Evolutionary conservation across 148 eudicot genomes (phyloP).

Genomic region (Polygonum aviculare): DNA sequence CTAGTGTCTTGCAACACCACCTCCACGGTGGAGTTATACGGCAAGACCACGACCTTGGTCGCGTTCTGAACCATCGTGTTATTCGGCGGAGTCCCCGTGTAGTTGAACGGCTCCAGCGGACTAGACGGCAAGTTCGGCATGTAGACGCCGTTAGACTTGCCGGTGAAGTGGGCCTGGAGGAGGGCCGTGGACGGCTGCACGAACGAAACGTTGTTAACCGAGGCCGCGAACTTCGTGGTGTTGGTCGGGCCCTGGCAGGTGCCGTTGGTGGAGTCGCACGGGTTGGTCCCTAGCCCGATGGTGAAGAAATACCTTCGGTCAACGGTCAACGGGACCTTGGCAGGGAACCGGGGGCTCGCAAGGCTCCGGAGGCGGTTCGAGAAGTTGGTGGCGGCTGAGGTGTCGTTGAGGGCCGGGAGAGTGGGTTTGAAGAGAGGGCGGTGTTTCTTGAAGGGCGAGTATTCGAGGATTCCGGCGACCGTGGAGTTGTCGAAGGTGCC

Average conservation of each 20-base stretch:
- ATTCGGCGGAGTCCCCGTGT: constrained; percentile 49
- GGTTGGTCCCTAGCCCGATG: constrained; percentile 45
- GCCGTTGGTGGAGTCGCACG: constrained; percentile 28
- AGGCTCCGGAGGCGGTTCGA: constrained; percentile 38
- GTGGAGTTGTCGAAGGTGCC: constrained; percentile 62
- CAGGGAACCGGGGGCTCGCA: constrained; percentile 27
- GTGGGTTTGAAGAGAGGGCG: constrained; percentile 37
- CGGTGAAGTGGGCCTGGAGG: too few species aligned
- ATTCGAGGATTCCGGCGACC: constrained; percentile 43
- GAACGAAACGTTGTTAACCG: too few species aligned
- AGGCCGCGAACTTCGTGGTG: too few species aligned
- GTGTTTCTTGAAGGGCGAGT: constrained; percentile 26
- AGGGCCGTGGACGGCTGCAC: too few species aligned
- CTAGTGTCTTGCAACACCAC: constrained; percentile 58
- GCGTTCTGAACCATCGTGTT: constrained; percentile 30
- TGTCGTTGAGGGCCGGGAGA: constrained; percentile 45
- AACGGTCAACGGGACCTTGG: constrained; percentile 39
- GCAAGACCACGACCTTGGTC: constrained; percentile 44
- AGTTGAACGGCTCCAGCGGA: constrained; percentile 38
- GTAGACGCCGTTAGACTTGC: too few species aligned
- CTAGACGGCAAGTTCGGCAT: constrained; percentile 15
- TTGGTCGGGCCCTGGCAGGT: neutral
- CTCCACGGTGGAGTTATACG: constrained; percentile 48
- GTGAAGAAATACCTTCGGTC: constrained; percentile 53
- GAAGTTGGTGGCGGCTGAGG: constrained; percentile 35